Percentiles rank a stretch among this genome's conserved stretches.
Evolutionary conservation across 768 basidiomycete species (phyloP).

Genomic region (Mycena vulgaris): DNA sequence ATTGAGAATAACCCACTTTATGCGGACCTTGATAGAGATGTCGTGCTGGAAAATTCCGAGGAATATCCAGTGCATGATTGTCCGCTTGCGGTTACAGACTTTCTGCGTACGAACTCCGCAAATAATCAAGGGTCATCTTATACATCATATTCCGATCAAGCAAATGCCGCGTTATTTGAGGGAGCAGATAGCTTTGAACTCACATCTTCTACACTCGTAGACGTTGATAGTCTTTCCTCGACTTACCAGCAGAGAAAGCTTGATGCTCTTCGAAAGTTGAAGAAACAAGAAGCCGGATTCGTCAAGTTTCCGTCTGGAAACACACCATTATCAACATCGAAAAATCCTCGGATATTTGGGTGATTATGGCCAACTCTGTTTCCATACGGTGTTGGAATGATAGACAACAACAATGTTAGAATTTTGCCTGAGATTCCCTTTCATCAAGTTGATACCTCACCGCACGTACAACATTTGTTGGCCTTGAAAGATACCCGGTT

Average conservation of each 20-base stretch:
- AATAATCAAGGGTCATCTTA: constrained; percentile 34
- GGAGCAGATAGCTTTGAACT: constrained; percentile 10
- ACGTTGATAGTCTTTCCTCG: constrained; percentile 28
- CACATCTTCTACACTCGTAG: constrained; percentile 32
- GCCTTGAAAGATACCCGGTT: constrained; percentile 26
- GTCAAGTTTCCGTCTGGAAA: constrained; percentile 37
- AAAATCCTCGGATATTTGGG: constrained; percentile 38
- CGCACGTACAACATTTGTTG: constrained; percentile 20
- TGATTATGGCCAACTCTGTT: constrained; percentile 41
- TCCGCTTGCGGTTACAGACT: constrained; percentile 24
- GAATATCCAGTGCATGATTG: constrained; percentile 35
- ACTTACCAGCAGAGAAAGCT: constrained; percentile 39
- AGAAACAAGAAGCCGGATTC: constrained; percentile 21
- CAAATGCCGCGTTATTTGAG: constrained; percentile 29
- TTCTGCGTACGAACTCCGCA: constrained; percentile 21
- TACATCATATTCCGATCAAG: constrained; percentile 34
- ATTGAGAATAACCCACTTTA: constrained; percentile 26
- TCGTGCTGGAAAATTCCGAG: constrained; percentile 5
- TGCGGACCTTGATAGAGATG: constrained; percentile 26
- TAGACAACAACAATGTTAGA: constrained; percentile 30
- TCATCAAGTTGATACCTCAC: constrained; percentile 21
- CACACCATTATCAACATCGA: constrained; percentile 28
- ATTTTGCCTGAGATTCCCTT: constrained; percentile 14
- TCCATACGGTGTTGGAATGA: constrained; percentile 41
- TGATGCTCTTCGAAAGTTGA: constrained; percentile 15